Evolutionary conservation across 495 filamentous ascomycete genomes (phyloP), one percentile per base, ranked within the genome.

Genomic region (Neurospora sp.): DNA sequence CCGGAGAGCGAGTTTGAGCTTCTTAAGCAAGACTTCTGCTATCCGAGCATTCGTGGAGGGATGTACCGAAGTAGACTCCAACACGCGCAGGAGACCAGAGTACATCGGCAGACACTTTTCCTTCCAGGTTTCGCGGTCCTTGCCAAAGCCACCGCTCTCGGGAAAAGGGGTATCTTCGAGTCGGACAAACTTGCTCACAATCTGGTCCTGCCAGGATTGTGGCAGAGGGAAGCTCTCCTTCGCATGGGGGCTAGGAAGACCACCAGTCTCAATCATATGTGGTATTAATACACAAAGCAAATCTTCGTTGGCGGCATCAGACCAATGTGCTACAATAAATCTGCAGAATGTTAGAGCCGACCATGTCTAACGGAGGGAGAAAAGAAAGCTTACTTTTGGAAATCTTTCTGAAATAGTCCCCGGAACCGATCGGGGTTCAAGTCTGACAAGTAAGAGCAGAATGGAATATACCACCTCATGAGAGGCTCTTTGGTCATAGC

Each of bases 361-460:
- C 9, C 12, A 2, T 66, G 27, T 23, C 23, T 37, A 73, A 3
- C 42, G 11, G n/a, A 3, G 37, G n/a, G 44, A n/a, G 31, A 14
- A 60, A 20, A 6, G 0, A 38, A 38, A 44, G 46, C 82, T 76
- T 78, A 92, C 90, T 87, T 93, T 79, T 95, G 91, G 75, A 98
- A 93, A 76, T 93, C 89, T 70, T 93, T 93, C 14, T 93, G 84
- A 12, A 96, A 83, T 12, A 97, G 85, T 71, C 88, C 88, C 60
- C 90, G 85, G 79, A 98, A 99, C 54, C 93, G 87, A 72, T 95
- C 91, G 11, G 86, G 78, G 60, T 92, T 90, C 72, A 94, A 83
- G 49, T 93, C 88, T 0, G 91, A 88, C 75, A 95, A 90, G 40
- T 93, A 91, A 16, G 90, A 90, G 79, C 92, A 98, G 78, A 97